These are phyloP conservation scores for Camellia sinensis DNA, from an alignment of 148 eudicot genomes.

Conservation along the genomic window DNA sequence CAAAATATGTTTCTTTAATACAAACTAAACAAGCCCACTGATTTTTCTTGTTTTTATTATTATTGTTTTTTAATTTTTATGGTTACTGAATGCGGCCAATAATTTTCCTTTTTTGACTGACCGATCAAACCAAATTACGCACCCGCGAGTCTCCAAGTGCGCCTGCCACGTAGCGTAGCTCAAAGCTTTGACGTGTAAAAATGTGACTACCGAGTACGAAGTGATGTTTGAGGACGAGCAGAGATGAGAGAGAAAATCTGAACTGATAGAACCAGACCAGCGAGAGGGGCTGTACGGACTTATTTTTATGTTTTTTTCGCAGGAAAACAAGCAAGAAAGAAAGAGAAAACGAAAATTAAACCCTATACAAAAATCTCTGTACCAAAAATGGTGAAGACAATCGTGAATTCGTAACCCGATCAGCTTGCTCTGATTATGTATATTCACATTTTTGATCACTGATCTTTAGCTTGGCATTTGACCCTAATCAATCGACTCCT, in stretches of 20 bases:
- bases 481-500: conserved; percentile 7
- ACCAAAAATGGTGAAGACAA: not conserved
- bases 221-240: not conserved
- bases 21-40: no score
- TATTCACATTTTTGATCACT: not conserved
- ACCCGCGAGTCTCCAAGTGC: not conserved
- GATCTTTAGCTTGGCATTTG: conserved; percentile 1
- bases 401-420: conserved; percentile 4
- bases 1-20: no score
- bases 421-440: not conserved
- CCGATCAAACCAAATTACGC: not conserved
- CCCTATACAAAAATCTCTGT: not conserved
- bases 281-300: not conserved
- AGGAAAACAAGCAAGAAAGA: not conserved
- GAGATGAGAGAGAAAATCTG: not conserved
- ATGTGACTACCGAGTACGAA: not conserved
- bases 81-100: no score
- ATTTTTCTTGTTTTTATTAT: no score
- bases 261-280: conserved; percentile 3
- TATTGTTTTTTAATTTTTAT: no score
- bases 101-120: not conserved
- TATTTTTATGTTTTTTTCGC: not conserved
- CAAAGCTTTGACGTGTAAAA: not conserved
- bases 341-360: conserved; percentile 1
- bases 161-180: not conserved